Percentiles rank a stretch among this genome's conserved stretches.
Conservation (phyloP, 2,329 filamentous ascomycete species). For the Penicillium sp. region DNA sequence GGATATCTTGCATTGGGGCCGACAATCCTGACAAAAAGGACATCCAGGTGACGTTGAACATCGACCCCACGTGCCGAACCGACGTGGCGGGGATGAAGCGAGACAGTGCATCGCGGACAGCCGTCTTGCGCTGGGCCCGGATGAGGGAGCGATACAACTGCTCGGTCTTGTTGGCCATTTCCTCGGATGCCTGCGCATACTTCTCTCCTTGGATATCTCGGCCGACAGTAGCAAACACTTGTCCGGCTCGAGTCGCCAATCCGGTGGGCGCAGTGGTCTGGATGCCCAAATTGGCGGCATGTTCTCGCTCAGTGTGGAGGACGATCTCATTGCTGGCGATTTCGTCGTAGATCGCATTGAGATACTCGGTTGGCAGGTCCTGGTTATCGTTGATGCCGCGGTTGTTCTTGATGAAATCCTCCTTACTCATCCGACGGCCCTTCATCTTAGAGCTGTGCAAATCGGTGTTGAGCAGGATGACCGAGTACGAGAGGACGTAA, state of each 20-base stretch:
- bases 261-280: slow-evolving; percentile 62
- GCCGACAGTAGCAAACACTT: slow-evolving; percentile 87
- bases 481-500: slow-evolving; percentile 93
- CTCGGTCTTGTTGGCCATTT: slow-evolving; percentile 78
- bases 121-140: slow-evolving; percentile 81
- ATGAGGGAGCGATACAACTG: slow-evolving; percentile 94
- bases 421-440: slow-evolving; percentile 82
- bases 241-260: slow-evolving; percentile 79
- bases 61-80: slow-evolving; percentile 91
- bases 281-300: slow-evolving; percentile 76
- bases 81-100: slow-evolving; percentile 91
- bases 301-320: slow-evolving; percentile 85
- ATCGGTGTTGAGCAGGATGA: slow-evolving; percentile 96
- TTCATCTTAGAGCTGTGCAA: slow-evolving; percentile 87
- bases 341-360: slow-evolving; percentile 86
- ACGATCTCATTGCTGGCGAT: slow-evolving; percentile 92
- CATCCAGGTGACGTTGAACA: slow-evolving; percentile 99
- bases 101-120: slow-evolving; percentile 65
- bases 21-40: slow-evolving; percentile 95
- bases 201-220: slow-evolving; percentile 90
- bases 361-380: slow-evolving; percentile 89
- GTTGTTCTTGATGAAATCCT: slow-evolving; percentile 99
- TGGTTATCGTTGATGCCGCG: slow-evolving; percentile 96
- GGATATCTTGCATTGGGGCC: slow-evolving; percentile 87
- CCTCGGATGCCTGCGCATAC: slow-evolving; percentile 91